A percentile compares a stretch with the other conserved stretches of the same genome.
Evolutionary conservation across 176 grass and related monocot species (phyloP).

Genomic region (Carex parvula): DNA sequence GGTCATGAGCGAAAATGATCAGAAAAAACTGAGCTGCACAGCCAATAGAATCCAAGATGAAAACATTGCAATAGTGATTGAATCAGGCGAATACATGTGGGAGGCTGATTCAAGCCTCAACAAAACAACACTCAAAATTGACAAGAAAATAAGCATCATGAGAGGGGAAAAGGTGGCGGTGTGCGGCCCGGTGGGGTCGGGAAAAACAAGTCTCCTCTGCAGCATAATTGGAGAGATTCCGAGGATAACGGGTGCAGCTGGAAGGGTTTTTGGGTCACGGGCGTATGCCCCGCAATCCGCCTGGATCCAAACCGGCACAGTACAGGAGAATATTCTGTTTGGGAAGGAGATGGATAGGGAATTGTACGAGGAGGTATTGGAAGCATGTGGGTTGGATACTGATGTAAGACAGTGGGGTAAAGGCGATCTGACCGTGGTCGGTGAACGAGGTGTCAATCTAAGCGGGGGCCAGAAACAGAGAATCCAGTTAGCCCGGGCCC

Average conservation of each 20-base stretch:
- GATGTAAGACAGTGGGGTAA: slow-evolving; percentile 64
- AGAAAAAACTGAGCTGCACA: slow-evolving; percentile 32
- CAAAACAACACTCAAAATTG: slow-evolving; percentile 57
- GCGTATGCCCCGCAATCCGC: slow-evolving; percentile 69
- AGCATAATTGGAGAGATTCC: slow-evolving; percentile 73
- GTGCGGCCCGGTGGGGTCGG: slow-evolving; percentile 31
- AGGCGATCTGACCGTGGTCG: slow-evolving; percentile 68
- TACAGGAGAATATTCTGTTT: slow-evolving; percentile 81
- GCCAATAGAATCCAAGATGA: not conserved
- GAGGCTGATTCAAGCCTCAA: slow-evolving; percentile 44
- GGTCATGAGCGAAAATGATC: slow-evolving; percentile 59
- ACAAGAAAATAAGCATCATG: slow-evolving; percentile 48
- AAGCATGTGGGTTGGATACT: slow-evolving; percentile 72
- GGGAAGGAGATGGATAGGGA: slow-evolving; percentile 63
- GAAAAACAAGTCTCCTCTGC: slow-evolving; percentile 33
- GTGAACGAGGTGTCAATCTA: slow-evolving; percentile 82
- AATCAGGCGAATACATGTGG: slow-evolving; percentile 57
- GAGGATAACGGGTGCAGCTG: slow-evolving; percentile 43
- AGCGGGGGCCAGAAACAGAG: slow-evolving; percentile 96
- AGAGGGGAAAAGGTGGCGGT: slow-evolving; percentile 61
- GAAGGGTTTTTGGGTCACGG: slow-evolving; percentile 36
- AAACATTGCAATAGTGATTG: slow-evolving; percentile 45
- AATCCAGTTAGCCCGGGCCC: slow-evolving; percentile 80
- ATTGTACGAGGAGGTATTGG: slow-evolving; percentile 60
- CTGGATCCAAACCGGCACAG: slow-evolving; percentile 75